A percentile compares a stretch with the other conserved stretches of the same genome.
Conservation (phyloP, 2,329 filamentous ascomycete genomes). For the Microascus cirrosus region DNA sequence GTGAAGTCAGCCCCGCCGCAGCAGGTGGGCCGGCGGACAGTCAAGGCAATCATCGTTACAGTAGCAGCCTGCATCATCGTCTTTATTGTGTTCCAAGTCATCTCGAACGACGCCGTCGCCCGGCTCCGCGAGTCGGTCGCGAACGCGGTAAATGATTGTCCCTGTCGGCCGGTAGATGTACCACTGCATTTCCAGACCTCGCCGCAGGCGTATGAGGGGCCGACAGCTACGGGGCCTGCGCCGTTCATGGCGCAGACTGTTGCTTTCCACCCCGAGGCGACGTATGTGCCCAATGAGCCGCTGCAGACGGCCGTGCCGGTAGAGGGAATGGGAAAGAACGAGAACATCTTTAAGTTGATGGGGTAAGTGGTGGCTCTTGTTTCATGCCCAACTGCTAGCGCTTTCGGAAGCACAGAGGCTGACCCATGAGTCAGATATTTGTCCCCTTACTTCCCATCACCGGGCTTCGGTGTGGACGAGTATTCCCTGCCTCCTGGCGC, state of each 20-base stretch:
- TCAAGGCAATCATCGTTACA: not conserved
- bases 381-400: not conserved
- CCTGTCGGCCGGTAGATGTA: slow-evolving; percentile 25
- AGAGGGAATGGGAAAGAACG: slow-evolving; percentile 41
- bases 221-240: slow-evolving; percentile 57
- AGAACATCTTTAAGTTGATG: slow-evolving; percentile 61
- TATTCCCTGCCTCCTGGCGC: slow-evolving; percentile 55
- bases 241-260: slow-evolving; percentile 65
- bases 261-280: slow-evolving; percentile 50
- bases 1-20: not conserved
- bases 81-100: slow-evolving; percentile 1
- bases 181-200: slow-evolving; percentile 54
- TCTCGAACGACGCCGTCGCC: slow-evolving; percentile 3
- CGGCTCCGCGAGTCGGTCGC: slow-evolving; percentile 1
- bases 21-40: not conserved
- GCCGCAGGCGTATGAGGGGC: slow-evolving; percentile 50
- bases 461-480: slow-evolving; percentile 65
- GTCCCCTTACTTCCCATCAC: slow-evolving; percentile 58
- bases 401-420: not conserved
- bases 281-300: slow-evolving; percentile 58
- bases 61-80: slow-evolving; percentile 2
- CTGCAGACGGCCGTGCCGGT: slow-evolving; percentile 63
- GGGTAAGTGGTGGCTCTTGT: slow-evolving; percentile 25
- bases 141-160: slow-evolving; percentile 10
- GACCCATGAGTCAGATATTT: slow-evolving; percentile 27